Conservation (phyloP, 78 protist species). For the Parvularia atlantis region DNA sequence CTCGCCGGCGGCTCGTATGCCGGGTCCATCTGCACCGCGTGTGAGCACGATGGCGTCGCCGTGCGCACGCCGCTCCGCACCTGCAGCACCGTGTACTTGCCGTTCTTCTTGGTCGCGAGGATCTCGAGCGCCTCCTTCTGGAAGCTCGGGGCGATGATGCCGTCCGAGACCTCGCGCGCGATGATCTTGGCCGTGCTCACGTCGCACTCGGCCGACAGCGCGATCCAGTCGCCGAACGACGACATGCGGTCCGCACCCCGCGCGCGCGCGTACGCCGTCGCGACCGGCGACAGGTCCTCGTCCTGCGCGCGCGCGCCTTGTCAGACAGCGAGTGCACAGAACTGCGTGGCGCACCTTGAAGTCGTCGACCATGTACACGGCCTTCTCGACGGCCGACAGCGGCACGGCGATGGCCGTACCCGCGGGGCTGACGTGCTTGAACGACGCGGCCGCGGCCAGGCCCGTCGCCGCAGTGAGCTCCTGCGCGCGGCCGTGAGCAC, state of each 20-base stretch:
- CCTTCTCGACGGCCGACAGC: conserved; percentile 20
- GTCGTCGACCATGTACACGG: conserved; percentile 49
- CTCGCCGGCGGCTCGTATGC: conserved; percentile 17
- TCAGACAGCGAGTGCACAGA: too few species aligned
- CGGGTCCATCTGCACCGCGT: conserved; percentile 31
- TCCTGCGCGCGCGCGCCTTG: too few species aligned
- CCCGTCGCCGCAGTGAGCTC: conserved; percentile 35
- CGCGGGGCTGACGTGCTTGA: conserved; percentile 77
- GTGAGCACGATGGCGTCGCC: background rate
- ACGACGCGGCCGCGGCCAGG: conserved; percentile 78
- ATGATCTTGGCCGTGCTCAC: conserved; percentile 51
- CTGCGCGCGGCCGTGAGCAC: background rate
- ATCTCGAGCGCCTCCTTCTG: conserved; percentile 52
- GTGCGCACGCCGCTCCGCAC: too few species aligned
- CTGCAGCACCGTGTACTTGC: conserved; percentile 34
- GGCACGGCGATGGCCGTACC: conserved; percentile 42
- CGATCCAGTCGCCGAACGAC: conserved; percentile 68
- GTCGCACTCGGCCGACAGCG: conserved; percentile 51
- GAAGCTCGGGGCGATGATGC: conserved; percentile 66
- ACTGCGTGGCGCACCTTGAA: too few species aligned
- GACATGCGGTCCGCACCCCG: conserved; percentile 55
- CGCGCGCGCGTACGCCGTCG: conserved; percentile 64
- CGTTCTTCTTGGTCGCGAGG: conserved; percentile 57
- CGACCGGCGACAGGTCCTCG: conserved; percentile 26
- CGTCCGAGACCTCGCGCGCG: conserved; percentile 53